Conservation (phyloP, 805 yeast species). For the Grigorovia transvaalensis region DNA sequence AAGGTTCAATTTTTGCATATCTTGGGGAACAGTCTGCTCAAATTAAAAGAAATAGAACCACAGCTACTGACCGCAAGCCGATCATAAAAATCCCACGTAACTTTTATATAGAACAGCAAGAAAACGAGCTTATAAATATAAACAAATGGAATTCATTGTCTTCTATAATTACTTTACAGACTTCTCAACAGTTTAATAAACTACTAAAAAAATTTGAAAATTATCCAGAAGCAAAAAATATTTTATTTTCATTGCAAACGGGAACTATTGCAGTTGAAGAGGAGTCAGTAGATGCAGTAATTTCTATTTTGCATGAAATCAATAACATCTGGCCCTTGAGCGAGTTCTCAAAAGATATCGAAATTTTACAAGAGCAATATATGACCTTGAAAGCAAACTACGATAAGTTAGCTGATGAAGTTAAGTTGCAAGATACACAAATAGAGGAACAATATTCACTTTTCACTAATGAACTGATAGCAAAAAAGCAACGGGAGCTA, state of each 20-base stretch:
- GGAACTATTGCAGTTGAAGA: slow-evolving; percentile 32
- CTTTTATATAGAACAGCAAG: slow-evolving; percentile 18
- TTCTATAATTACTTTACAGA: not conserved
- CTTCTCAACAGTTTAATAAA: slow-evolving; percentile 22
- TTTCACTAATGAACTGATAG: slow-evolving; percentile 32
- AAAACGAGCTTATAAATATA: not conserved
- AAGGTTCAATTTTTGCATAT: slow-evolving; percentile 30
- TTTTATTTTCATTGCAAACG: slow-evolving; percentile 34
- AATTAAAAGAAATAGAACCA: slow-evolving; percentile 28
- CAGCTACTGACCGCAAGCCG: slow-evolving; percentile 23
- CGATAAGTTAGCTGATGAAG: slow-evolving; percentile 21
- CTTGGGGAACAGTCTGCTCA: slow-evolving; percentile 24
- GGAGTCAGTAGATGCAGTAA: slow-evolving; percentile 19
- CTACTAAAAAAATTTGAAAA: slow-evolving; percentile 26
- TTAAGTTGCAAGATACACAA: slow-evolving; percentile 19
- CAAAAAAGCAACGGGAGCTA: slow-evolving; percentile 38
- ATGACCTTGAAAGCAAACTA: slow-evolving; percentile 31
- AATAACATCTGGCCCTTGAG: slow-evolving; percentile 28
- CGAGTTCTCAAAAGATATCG: slow-evolving; percentile 34
- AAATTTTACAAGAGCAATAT: slow-evolving; percentile 36
- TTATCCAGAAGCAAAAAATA: slow-evolving; percentile 25
- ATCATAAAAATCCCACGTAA: slow-evolving; percentile 21
- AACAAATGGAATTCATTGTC: slow-evolving; percentile 4
- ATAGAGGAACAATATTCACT: slow-evolving; percentile 16
- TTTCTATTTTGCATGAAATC: slow-evolving; percentile 26